Conservation (phyloP, 805 yeast species). For the Candida piceae region DNA sequence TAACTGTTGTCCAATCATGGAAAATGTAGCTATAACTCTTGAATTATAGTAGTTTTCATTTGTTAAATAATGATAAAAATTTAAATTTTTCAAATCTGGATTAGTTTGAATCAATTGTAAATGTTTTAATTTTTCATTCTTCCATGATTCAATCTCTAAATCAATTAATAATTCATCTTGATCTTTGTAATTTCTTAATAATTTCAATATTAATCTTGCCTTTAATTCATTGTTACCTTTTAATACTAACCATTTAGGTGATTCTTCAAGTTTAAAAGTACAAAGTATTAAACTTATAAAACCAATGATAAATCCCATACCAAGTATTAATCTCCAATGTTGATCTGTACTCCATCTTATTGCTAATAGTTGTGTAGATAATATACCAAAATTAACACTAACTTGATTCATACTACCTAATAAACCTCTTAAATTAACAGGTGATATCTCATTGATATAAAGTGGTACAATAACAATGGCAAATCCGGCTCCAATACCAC, state of each 20-base stretch:
- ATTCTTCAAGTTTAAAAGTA: conserved; percentile 51
- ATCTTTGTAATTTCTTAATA: conserved; percentile 30
- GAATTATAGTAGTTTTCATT: conserved; percentile 51
- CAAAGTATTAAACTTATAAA: conserved; percentile 39
- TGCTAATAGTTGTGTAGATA: conserved; percentile 74
- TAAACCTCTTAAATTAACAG: conserved; percentile 60
- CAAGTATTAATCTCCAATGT: conserved; percentile 70
- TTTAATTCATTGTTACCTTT: conserved; percentile 36
- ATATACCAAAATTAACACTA: conserved; percentile 78
- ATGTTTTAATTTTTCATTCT: conserved; percentile 23
- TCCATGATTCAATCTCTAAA: conserved; percentile 29
- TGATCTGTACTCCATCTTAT: conserved; percentile 56
- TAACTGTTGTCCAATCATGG: conserved; percentile 82
- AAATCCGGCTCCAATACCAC: conserved; percentile 86
- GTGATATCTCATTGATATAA: conserved; percentile 75
- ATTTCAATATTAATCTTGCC: conserved; percentile 27
- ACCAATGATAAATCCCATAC: conserved; percentile 57
- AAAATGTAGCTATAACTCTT: conserved; percentile 59
- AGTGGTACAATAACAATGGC: conserved; percentile 83
- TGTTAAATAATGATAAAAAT: conserved; percentile 42
- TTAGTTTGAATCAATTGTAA: conserved; percentile 17
- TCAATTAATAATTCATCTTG: conserved; percentile 8
- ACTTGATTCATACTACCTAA: conserved; percentile 91
- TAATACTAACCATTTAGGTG: conserved; percentile 73
- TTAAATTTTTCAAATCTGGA: conserved; percentile 19